Conservation (phyloP, 169 alveolate genomes). For the Cryptosporidium viatorum region DNA sequence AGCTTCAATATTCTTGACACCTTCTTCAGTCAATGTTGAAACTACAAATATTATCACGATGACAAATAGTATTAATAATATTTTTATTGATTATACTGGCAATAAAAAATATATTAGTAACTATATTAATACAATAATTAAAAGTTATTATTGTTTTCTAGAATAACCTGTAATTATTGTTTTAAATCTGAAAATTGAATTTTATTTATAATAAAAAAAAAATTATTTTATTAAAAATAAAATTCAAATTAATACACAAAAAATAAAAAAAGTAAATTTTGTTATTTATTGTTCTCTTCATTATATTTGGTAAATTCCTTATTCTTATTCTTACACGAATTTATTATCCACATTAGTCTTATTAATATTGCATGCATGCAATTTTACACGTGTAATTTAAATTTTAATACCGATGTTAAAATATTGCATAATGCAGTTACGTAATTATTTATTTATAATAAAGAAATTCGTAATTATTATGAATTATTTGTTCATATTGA, state of each 20-base stretch:
- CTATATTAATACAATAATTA: background rate
- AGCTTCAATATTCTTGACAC: background rate
- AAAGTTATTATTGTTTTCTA: background rate
- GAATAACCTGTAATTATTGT: conserved; percentile 13
- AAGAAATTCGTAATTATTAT: background rate
- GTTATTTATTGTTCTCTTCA: background rate
- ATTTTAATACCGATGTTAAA: conserved; percentile 13
- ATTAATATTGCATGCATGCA: conserved; percentile 46
- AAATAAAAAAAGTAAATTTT: conserved; percentile 3
- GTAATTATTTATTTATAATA: background rate
- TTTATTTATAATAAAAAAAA: background rate
- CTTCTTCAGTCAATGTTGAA: conserved; percentile 4
- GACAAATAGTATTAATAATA: conserved; percentile 15
- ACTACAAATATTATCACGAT: conserved; percentile 23
- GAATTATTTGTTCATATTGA: background rate
- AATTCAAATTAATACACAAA: conserved; percentile 4
- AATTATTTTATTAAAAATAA: background rate
- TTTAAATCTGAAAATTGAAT: background rate
- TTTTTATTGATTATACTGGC: background rate
- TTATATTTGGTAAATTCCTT: background rate
- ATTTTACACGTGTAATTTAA: conserved; percentile 1
- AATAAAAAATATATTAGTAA: background rate
- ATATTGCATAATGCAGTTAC: background rate
- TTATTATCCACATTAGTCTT: conserved; percentile 39
- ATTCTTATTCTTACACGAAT: conserved; percentile 1